A percentile compares a stretch with the other conserved stretches of the same genome.
Evolutionary conservation across 805 yeast species (phyloP).

Genomic region (Spathaspora sp.): DNA sequence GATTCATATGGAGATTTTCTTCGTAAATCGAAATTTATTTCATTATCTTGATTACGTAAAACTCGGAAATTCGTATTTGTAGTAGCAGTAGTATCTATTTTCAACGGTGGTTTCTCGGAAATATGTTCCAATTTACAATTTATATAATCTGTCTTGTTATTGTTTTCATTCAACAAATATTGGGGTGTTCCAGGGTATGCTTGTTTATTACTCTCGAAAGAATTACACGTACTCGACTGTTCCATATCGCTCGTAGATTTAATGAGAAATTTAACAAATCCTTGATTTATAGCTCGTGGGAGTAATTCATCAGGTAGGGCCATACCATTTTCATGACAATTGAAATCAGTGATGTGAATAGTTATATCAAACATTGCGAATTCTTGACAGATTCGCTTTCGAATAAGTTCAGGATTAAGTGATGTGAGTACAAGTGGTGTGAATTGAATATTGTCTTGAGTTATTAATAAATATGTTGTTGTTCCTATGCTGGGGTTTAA

Average conservation of each 20-base stretch:
- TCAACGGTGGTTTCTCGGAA: not conserved
- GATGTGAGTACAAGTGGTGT: conserved; percentile 35
- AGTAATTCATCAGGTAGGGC: conserved; percentile 50
- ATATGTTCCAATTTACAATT: not conserved
- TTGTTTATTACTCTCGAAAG: conserved; percentile 23
- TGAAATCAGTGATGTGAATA: conserved; percentile 68
- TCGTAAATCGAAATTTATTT: conserved; percentile 78
- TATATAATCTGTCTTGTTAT: conserved; percentile 1
- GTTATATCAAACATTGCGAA: conserved; percentile 29
- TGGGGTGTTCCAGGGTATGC: conserved; percentile 9
- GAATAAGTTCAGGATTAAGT: not conserved
- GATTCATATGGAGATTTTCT: conserved; percentile 68
- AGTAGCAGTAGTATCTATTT: not conserved
- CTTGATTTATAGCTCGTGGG: conserved; percentile 27
- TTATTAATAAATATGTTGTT: conserved; percentile 35
- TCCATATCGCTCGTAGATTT: conserved; percentile 32
- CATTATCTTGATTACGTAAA: conserved; percentile 60
- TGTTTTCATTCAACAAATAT: conserved; percentile 14
- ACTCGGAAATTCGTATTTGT: conserved; percentile 58
- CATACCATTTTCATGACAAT: conserved; percentile 50
- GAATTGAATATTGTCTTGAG: conserved; percentile 60
- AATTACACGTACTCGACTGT: conserved; percentile 47
- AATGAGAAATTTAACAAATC: conserved; percentile 32
- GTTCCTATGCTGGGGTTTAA: not conserved
- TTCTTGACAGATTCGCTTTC: conserved; percentile 27